Evolutionary conservation across 805 yeast species (phyloP).

Genomic region (Zygoascus biomembranicola): DNA sequence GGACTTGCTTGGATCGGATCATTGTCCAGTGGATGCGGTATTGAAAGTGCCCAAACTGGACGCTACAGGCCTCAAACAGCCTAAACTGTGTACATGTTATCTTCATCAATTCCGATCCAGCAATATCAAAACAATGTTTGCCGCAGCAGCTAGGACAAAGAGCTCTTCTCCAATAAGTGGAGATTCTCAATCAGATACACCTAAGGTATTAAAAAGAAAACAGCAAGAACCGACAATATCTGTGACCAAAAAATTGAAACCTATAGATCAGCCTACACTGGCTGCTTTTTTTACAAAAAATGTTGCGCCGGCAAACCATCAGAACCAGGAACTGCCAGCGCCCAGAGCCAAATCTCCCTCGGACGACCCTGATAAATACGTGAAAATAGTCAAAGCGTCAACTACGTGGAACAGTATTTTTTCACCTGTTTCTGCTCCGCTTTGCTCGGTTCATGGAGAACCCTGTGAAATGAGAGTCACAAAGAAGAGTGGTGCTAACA

Average conservation of each 20-base stretch:
- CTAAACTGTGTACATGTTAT: constrained; percentile 8
- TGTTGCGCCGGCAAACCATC: not conserved
- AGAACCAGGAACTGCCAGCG: not conserved
- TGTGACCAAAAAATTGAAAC: not conserved
- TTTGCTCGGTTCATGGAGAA: constrained; percentile 26
- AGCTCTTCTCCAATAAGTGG: not conserved
- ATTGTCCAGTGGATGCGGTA: constrained; percentile 83
- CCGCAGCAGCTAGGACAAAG: not conserved
- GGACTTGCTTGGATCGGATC: constrained; percentile 77
- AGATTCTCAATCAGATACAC: not conserved
- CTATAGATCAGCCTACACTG: not conserved
- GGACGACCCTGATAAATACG: not conserved
- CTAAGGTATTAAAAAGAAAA: not conserved
- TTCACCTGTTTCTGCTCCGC: constrained; percentile 21
- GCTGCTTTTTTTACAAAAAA: not conserved
- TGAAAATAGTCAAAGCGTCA: not conserved
- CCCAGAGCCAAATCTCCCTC: not conserved
- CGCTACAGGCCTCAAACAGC: constrained; percentile 1
- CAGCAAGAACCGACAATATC: not conserved
- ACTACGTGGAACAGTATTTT: constrained; percentile 17
- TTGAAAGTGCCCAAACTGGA: constrained; percentile 24
- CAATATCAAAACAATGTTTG: constrained; percentile 14
- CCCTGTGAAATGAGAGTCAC: constrained; percentile 26
- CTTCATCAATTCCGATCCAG: constrained; percentile 14
- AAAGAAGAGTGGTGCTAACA: constrained; percentile 28